These are phyloP conservation scores for Microstegium vimineum DNA, from an alignment of 176 grass and related monocot species.

Conservation along the genomic window DNA sequence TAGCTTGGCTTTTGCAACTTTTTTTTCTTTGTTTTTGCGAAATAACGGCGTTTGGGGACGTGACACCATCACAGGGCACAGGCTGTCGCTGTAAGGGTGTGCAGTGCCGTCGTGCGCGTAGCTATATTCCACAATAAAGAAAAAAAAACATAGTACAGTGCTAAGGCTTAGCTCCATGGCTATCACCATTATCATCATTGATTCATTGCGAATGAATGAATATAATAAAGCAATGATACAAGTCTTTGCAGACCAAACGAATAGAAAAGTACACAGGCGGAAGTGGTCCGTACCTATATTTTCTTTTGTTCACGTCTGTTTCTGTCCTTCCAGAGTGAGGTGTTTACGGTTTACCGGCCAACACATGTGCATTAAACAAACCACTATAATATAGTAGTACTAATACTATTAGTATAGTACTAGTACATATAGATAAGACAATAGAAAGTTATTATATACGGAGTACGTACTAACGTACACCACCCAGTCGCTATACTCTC, in stretches of 20 bases:
- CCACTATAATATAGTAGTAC: too few relatives aligned
- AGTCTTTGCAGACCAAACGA: background rate
- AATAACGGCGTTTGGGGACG: too few relatives aligned
- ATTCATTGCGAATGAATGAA: background rate
- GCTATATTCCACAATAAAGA: background rate
- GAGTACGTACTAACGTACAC: too few relatives aligned
- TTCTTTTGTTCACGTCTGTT: background rate
- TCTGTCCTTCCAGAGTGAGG: conserved; percentile 10
- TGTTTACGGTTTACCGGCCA: background rate
- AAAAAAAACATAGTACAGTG: background rate
- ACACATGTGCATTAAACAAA: background rate
- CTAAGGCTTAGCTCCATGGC: background rate
- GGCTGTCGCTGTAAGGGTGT: too few relatives aligned
- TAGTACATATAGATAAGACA: too few relatives aligned
- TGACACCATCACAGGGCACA: too few relatives aligned
- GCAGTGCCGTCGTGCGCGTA: background rate
- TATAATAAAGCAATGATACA: conserved; percentile 47
- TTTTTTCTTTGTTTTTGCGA: too few relatives aligned
- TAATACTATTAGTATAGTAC: too few relatives aligned
- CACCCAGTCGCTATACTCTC: too few relatives aligned
- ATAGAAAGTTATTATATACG: too few relatives aligned
- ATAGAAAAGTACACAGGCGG: conserved; percentile 38
- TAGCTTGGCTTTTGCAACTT: too few relatives aligned
- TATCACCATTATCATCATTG: background rate
- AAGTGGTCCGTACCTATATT: conserved; percentile 15